These are phyloP conservation scores for Lentinula novae-zelandiae DNA, from an alignment of 1,284 basidiomycete species.

Conservation along the genomic window DNA sequence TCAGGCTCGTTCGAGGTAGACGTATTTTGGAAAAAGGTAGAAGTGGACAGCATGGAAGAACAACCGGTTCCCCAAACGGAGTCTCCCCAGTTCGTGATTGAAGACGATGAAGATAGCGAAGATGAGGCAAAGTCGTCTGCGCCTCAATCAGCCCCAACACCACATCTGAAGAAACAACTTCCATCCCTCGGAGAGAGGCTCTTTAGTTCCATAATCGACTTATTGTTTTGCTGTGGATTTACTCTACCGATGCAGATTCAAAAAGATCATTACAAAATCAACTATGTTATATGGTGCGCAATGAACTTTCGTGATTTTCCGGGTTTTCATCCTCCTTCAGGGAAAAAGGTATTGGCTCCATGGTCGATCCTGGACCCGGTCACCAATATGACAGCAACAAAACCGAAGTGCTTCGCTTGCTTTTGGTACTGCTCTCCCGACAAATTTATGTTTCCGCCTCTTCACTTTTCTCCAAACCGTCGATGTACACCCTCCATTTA, in stretches of 20 bases:
- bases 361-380: slow-evolving; percentile 65
- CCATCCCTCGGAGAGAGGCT: slow-evolving; percentile 79
- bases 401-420: slow-evolving; percentile 80
- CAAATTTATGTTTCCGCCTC: slow-evolving; percentile 81
- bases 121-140: slow-evolving; percentile 31
- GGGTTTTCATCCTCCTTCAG: slow-evolving; percentile 35
- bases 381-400: slow-evolving; percentile 77
- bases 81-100: slow-evolving; percentile 74
- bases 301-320: slow-evolving; percentile 2
- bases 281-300: slow-evolving; percentile 78
- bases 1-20: slow-evolving; percentile 66
- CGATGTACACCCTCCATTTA: slow-evolving; percentile 71
- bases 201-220: slow-evolving; percentile 75
- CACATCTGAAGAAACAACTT: slow-evolving; percentile 41
- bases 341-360: slow-evolving; percentile 89
- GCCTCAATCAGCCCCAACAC: slow-evolving; percentile 21
- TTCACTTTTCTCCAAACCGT: slow-evolving; percentile 65
- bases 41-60: slow-evolving; percentile 35
- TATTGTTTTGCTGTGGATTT: slow-evolving; percentile 90
- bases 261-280: slow-evolving; percentile 81
- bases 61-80: slow-evolving; percentile 24
- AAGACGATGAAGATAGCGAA: slow-evolving; percentile 72
- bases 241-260: slow-evolving; percentile 78
- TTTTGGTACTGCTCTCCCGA: slow-evolving; percentile 81
- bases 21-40: slow-evolving; percentile 67